Conservation (phyloP, 306 rosid genomes). For the Prunus mongolica region DNA sequence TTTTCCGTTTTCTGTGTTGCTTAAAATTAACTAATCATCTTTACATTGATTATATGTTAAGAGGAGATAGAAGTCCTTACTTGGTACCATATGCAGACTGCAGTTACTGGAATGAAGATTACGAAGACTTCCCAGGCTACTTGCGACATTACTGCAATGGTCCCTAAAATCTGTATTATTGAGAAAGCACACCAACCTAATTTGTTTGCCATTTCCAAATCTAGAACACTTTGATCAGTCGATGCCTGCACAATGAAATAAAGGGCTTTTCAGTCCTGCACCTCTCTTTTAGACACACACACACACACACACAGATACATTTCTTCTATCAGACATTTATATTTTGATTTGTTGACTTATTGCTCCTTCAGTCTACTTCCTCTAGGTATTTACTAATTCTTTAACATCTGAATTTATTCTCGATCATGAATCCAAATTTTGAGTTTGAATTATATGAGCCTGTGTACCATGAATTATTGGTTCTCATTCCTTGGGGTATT, state of each 20-base stretch:
- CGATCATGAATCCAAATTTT: too few species aligned
- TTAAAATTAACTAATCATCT: background rate
- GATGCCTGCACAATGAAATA: conserved; percentile 65
- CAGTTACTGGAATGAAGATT: conserved; percentile 83
- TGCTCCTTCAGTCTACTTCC: background rate
- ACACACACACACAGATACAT: background rate
- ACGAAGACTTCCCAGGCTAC: conserved; percentile 96
- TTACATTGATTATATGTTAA: background rate
- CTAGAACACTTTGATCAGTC: conserved; percentile 90
- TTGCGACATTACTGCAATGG: conserved; percentile 92
- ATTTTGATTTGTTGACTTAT: background rate
- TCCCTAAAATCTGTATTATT: conserved; percentile 73
- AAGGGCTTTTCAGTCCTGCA: conserved; percentile 1
- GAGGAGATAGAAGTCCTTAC: conserved; percentile 42
- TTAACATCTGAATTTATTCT: background rate
- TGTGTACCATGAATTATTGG: background rate
- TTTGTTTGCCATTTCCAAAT: conserved; percentile 74
- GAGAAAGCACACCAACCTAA: conserved; percentile 98
- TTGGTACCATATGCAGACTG: conserved; percentile 89
- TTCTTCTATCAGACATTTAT: background rate
- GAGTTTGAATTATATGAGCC: too few species aligned
- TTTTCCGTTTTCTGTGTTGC: background rate
- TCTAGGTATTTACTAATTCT: background rate
- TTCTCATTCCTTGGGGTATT: background rate
- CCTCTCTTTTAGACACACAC: background rate